These are phyloP conservation scores for Globisporangium ultimum DNA, from an alignment of 352 stramenopile species.

Conservation along the genomic window DNA sequence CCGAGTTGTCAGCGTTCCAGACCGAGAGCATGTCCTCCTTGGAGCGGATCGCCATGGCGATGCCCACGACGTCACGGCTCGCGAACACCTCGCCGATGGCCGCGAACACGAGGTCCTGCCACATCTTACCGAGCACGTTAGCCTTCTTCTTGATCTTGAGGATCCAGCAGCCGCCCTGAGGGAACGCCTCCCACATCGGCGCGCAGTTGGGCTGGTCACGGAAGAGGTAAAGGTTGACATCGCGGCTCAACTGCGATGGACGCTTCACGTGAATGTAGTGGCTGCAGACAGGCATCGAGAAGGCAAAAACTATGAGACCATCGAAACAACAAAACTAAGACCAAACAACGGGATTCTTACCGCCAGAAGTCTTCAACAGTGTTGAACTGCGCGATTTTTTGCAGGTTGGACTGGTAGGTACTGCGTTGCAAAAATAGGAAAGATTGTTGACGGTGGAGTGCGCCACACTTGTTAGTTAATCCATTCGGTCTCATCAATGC, in stretches of 20 bases:
- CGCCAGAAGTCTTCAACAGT: conserved; percentile 94
- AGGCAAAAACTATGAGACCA: neutral
- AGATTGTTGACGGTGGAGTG: conserved; percentile 14
- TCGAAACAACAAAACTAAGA: neutral
- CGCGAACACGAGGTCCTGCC: conserved; percentile 92
- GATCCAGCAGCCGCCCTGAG: conserved; percentile 93
- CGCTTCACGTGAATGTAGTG: conserved; percentile 94
- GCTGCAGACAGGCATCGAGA: conserved; percentile 14
- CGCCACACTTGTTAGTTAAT: conserved; percentile 1
- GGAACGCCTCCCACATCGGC: conserved; percentile 91
- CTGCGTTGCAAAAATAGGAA: conserved; percentile 16
- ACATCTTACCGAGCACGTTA: conserved; percentile 94
- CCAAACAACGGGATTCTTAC: conserved; percentile 21
- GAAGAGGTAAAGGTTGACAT: conserved; percentile 94
- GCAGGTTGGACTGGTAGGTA: conserved; percentile 78
- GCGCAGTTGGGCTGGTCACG: conserved; percentile 85
- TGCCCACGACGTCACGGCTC: conserved; percentile 89
- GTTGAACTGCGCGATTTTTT: conserved; percentile 88
- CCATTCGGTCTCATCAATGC: neutral
- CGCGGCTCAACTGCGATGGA: conserved; percentile 87
- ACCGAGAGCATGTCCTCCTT: conserved; percentile 94
- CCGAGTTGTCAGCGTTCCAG: conserved; percentile 93
- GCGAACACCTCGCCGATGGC: conserved; percentile 91
- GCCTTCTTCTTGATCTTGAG: conserved; percentile 94
- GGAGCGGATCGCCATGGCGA: conserved; percentile 91